These are phyloP conservation scores for Phoma sp. DNA, from an alignment of 2,329 filamentous ascomycete species.

Conservation along the genomic window DNA sequence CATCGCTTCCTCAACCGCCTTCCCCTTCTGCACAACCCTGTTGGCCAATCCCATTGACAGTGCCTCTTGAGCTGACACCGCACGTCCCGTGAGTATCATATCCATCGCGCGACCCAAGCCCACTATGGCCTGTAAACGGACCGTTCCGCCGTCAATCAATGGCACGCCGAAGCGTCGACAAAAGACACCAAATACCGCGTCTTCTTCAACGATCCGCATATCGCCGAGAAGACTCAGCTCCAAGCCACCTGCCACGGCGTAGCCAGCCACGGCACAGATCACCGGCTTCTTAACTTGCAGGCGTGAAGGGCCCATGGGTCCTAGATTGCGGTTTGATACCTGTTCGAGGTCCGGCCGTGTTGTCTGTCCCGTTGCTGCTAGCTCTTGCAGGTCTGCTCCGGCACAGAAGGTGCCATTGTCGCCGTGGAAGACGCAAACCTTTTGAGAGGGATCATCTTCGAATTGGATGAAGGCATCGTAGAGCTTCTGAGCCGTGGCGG, in stretches of 20 bases:
- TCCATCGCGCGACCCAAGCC: slow-evolving; percentile 62
- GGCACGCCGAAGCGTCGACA: slow-evolving; percentile 61
- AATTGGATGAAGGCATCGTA: slow-evolving; percentile 57
- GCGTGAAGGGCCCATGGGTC: slow-evolving; percentile 60
- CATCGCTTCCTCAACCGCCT: slow-evolving; percentile 54
- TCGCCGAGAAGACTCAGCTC: slow-evolving; percentile 62
- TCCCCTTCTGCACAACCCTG: slow-evolving; percentile 58
- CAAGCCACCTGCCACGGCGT: slow-evolving; percentile 61
- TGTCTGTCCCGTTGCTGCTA: slow-evolving; percentile 32
- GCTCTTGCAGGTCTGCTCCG: slow-evolving; percentile 59
- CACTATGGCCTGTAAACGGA: slow-evolving; percentile 58
- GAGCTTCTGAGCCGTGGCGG: slow-evolving; percentile 55
- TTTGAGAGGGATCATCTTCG: slow-evolving; percentile 58
- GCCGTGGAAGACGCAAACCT: slow-evolving; percentile 60
- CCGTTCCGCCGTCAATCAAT: slow-evolving; percentile 60
- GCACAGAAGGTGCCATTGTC: slow-evolving; percentile 59
- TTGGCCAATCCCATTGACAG: slow-evolving; percentile 60
- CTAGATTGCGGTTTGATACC: slow-evolving; percentile 49
- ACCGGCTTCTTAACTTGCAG: slow-evolving; percentile 59
- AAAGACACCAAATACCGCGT: slow-evolving; percentile 62
- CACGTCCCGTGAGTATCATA: slow-evolving; percentile 62
- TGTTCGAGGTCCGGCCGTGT: slow-evolving; percentile 34
- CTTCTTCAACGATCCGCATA: slow-evolving; percentile 60
- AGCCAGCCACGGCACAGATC: slow-evolving; percentile 58
- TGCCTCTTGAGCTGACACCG: slow-evolving; percentile 58